A percentile compares a stretch with the other conserved stretches of the same genome.
Evolutionary conservation across 495 filamentous ascomycete genomes (phyloP).

Genomic region (Aspergillus saccharolyticus): DNA sequence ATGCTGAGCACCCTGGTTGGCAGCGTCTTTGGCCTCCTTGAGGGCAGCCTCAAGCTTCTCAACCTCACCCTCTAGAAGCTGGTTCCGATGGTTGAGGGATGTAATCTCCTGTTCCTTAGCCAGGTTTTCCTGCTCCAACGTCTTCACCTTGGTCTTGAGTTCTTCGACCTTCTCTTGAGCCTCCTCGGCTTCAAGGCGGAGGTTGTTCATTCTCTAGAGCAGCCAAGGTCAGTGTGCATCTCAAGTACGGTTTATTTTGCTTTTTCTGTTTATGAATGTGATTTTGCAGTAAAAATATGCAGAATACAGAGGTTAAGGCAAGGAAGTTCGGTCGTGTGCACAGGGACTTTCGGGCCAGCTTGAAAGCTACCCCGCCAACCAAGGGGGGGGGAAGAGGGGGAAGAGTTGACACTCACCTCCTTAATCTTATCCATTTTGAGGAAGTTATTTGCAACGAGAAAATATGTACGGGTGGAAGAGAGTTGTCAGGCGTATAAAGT

Average conservation of each 20-base stretch:
- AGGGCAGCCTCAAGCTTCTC: slow-evolving; percentile 78
- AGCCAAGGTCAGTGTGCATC: slow-evolving; percentile 12
- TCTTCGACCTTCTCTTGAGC: slow-evolving; percentile 75
- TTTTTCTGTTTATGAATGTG: slow-evolving; percentile 6
- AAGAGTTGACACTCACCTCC: slow-evolving; percentile 56
- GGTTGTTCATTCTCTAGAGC: slow-evolving; percentile 80
- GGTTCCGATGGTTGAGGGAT: slow-evolving; percentile 87
- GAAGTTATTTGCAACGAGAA: slow-evolving; percentile 11
- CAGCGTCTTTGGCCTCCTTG: slow-evolving; percentile 72
- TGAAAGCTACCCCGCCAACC: slow-evolving; percentile 43
- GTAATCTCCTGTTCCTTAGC: slow-evolving; percentile 96
- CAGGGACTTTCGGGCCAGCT: slow-evolving; percentile 27
- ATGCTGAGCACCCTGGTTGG: slow-evolving; percentile 66
- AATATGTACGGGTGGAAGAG: slow-evolving; percentile 32
- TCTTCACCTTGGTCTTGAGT: slow-evolving; percentile 78
- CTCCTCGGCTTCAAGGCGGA: slow-evolving; percentile 89
- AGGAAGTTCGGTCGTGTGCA: slow-evolving; percentile 15
- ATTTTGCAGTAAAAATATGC: slow-evolving; percentile 14
- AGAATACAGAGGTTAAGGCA: slow-evolving; percentile 8
- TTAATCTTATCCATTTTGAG: slow-evolving; percentile 62
- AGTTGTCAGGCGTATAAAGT: background rate
- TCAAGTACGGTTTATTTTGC: slow-evolving; percentile 1
- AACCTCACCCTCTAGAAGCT: slow-evolving; percentile 78
- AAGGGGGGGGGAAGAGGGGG: slow-evolving; percentile 20
- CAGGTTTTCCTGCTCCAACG: slow-evolving; percentile 89